Evolutionary conservation across 805 yeast genomes (phyloP).

Genomic region (Saturnispora quitensis): DNA sequence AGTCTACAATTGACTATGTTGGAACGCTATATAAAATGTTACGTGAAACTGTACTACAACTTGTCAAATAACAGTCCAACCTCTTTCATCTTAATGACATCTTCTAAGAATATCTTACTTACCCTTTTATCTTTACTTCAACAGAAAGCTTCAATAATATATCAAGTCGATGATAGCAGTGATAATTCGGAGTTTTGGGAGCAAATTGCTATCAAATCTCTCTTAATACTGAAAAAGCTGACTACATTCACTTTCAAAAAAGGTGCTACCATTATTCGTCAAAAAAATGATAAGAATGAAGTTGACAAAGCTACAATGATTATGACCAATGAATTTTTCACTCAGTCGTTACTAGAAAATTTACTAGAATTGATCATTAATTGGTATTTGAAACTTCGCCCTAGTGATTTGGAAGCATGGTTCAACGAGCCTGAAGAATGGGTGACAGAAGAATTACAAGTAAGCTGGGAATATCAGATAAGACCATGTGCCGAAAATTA

Average conservation of each 20-base stretch:
- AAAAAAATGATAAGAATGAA: constrained; percentile 57
- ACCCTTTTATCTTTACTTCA: constrained; percentile 53
- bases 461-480: constrained; percentile 75
- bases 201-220: constrained; percentile 54
- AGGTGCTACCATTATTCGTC: constrained; percentile 56
- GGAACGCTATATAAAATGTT: constrained; percentile 66
- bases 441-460: constrained; percentile 69
- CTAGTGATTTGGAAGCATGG: constrained; percentile 78
- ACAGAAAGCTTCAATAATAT: constrained; percentile 55
- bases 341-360: constrained; percentile 44
- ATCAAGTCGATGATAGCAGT: constrained; percentile 27
- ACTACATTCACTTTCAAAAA: constrained; percentile 53
- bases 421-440: constrained; percentile 84
- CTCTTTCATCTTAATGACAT: constrained; percentile 59
- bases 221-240: constrained; percentile 55
- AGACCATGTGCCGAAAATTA: constrained; percentile 83
- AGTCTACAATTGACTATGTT: constrained; percentile 37
- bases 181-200: constrained; percentile 68
- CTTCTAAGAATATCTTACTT: constrained; percentile 50
- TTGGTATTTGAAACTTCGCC: constrained; percentile 66
- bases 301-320: constrained; percentile 46
- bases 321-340: constrained; percentile 47
- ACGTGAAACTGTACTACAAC: constrained; percentile 62
- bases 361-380: constrained; percentile 59
- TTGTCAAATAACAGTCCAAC: constrained; percentile 55